Evolutionary conservation across 768 basidiomycete species (phyloP), one percentile per base, ranked within the genome.

Genomic region (Phlebiopsis gigantea): DNA sequence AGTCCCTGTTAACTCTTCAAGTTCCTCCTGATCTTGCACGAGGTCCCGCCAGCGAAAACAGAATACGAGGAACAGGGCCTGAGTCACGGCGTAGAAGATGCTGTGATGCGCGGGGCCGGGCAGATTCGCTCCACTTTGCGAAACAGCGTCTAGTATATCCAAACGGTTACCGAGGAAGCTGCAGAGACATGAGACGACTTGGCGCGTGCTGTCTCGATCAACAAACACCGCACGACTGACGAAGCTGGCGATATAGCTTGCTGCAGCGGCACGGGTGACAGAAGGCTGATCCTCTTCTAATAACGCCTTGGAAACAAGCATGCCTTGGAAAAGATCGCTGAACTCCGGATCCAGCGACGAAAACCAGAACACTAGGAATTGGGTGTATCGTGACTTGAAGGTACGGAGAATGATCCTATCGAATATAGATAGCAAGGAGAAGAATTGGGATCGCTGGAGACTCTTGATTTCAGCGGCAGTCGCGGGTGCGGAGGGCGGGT

Each of bases 1-100:
- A 21, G 31, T 41, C 8, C 39, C 50, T 30, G 51, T 62, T 22
- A 68, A 57, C 21, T 69, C 74, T 34, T 78, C 81, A 22, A 77
- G 79, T 5, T 85, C 87, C 14, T 81, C 77, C n/a, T 73, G 74
- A 21, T 79, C 80, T 49, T 83, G 81, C 42, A 82, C 69, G 31
- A 98, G 73, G 61, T 98, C 97, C 58, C 91, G 75, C 96, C 96
- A 98, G 10, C 97, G 78, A 73, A 98, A 99, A 70, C 97, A 98
- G 70, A 99, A 99, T 61, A 99, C 93, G 61, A 98, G 79, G 68
- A 99, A 95, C 9, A 94, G 83, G 0, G 95, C 87, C 66, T 98
- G 97, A 0, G 85, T 74, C 29, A 96, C 88, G 1, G 95, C 93
- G 68, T 98, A 98, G 68, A 98, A 98, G 19, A 96, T 81, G 25